Evolutionary conservation across 768 basidiomycete species (phyloP), one percentile per base, ranked within the genome.

Genomic region (Stropharia rugosoannulata): DNA sequence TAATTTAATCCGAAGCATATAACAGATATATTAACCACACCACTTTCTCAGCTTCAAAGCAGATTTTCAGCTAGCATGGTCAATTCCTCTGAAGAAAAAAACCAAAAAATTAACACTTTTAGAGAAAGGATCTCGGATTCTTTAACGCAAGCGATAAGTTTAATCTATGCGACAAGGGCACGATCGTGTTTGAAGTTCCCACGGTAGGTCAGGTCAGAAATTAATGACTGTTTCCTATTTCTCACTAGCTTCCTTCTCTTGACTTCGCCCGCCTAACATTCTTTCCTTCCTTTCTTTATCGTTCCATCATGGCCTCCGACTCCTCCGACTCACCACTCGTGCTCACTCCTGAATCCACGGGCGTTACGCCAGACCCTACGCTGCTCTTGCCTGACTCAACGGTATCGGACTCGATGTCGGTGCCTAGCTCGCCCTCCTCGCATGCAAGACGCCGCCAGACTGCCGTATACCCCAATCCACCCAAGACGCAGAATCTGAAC

Each of bases 401-500:
- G 12, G 53, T 43, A 18, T 43, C 54, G 12, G n/a, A 50, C 18
- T 46, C 42, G 22, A 55, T 58, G 10, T 51, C 50, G 4, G 5
- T 41, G 40, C 50, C 50, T 25, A 15, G 56, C 39, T 39, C 43
- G 36, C 70, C 11, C 11, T 13, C 58, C 3, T 19, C 42, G 4
- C 16, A 10, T 16, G 41, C 16, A 18, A 6, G 42, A 43, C 81
- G 86, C 58, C 82, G 90, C 16, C 82, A 84, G 62, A 85, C 89
- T 4, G 87, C 90, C 3, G 85, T 89, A 65, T 93, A 93, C 65
- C 89, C 90, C 0, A 85, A 87, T 69, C 71, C 83, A 64, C 88
- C 85, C 67, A 93, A 90, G 66, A 83, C 82, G 0, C 77, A 83
- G 69, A 93, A 93, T 62, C 77, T 83, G 70, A 94, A 93, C 61